Evolutionary conservation across 78 protist genomes (phyloP), one percentile per base, ranked within the genome.

Genomic region (Dictyostelium citrinum): DNA sequence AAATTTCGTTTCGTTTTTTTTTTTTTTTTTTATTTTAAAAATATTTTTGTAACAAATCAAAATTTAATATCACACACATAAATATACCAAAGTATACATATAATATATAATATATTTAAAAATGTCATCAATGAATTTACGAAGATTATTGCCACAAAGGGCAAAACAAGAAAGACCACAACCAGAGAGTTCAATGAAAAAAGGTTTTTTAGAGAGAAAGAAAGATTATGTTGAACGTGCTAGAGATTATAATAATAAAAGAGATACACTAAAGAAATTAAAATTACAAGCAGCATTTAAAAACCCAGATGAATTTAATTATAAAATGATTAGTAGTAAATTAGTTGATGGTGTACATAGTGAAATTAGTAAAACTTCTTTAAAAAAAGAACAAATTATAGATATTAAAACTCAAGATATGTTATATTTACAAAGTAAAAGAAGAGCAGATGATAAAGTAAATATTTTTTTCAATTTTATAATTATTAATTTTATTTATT

Each of bases 151-250:
- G 10, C 92, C 92, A 60, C 60, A 86, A 37, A 86, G 45, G 43
- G 84, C 41, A 17, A 86, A 77, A 75, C 33, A 51, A 43, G 92
- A 86, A 31, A 86, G 92, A 86, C 78, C 92, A 41, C 84, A 74
- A 76, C 92, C 92, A 86, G 84, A 35, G 12, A 31, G 22, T 27
- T 6, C 78, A 43, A 22, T n/a, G 12, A 86, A 74, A 64, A 35
- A 35, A n/a, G 92, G 92, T 8, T 86, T 86, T 45, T 11, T 86
- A 27, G 92, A 86, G 17, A 86, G 92, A 77, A 86, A 86, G 84
- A 86, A 86, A 45, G 92, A 86, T 77, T 86, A 86, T 61, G 64
- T 76, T 2, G 45, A 41, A 4, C 92, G 92, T 86, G 92, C 92
- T 27, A 49, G 10, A 49, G 84, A 86, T 61, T 77, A 74, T 61